These are phyloP conservation scores for Aspergillus hiratsukae DNA, from an alignment of 2,329 filamentous ascomycete species.

Conservation along the genomic window DNA sequence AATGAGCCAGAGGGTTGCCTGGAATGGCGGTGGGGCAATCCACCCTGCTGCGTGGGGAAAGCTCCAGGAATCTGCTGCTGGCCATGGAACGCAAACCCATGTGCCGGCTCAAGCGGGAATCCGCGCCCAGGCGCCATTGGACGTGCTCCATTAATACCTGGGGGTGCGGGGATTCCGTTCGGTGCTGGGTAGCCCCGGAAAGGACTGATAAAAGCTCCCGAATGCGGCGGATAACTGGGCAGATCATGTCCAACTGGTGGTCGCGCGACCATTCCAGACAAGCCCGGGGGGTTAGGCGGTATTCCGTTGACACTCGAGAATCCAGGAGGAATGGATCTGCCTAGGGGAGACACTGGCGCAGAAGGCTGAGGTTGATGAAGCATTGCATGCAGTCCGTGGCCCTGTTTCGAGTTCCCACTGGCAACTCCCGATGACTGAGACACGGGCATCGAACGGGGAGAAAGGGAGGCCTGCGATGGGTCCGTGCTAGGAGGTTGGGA, in stretches of 20 bases:
- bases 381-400: slow-evolving; percentile 46
- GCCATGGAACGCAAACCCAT: slow-evolving; percentile 38
- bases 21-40: slow-evolving; percentile 58
- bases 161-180: slow-evolving; percentile 52
- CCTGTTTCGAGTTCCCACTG: slow-evolving; percentile 60
- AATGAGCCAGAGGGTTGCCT: slow-evolving; percentile 68
- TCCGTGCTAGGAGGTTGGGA: slow-evolving; percentile 45
- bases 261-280: slow-evolving; percentile 51
- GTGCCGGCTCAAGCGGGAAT: slow-evolving; percentile 47
- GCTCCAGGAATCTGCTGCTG: slow-evolving; percentile 41
- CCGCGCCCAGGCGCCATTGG: slow-evolving; percentile 56
- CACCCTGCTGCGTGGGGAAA: slow-evolving; percentile 33
- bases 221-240: slow-evolving; percentile 51
- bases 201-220: slow-evolving; percentile 49
- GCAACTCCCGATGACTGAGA: slow-evolving; percentile 62
- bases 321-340: slow-evolving; percentile 52
- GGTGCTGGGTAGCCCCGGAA: slow-evolving; percentile 51
- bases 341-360: slow-evolving; percentile 62
- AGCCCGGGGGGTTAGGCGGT: slow-evolving; percentile 52
- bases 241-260: slow-evolving; percentile 48
- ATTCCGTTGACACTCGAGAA: slow-evolving; percentile 50
- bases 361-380: slow-evolving; percentile 56
- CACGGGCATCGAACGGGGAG: slow-evolving; percentile 58
- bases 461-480: slow-evolving; percentile 61
- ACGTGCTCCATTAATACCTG: slow-evolving; percentile 57